A percentile compares a stretch with the other conserved stretches of the same genome.
phyloP scores from a whole-genome alignment of 2,329 filamentous ascomycete genomes.

The Septoria petroselini region DNA sequence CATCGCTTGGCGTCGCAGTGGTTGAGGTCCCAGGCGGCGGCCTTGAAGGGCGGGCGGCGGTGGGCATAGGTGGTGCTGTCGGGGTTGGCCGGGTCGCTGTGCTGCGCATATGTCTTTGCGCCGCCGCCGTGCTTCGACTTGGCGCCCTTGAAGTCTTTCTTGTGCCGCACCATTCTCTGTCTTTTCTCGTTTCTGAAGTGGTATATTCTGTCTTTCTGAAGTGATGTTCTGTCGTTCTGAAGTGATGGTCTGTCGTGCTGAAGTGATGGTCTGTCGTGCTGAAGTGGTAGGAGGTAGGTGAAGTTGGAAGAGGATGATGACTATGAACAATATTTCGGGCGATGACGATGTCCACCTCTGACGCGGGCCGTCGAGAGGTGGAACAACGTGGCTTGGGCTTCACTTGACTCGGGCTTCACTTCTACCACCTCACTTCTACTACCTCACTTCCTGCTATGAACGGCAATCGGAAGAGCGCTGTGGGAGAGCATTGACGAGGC shows the following conservation, averaged over 20 bases:
- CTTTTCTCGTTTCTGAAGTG: background rate
- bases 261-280: too few relatives aligned
- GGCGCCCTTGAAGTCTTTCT: constrained; percentile 77
- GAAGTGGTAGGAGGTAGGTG: too few relatives aligned
- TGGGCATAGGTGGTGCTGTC: constrained; percentile 9
- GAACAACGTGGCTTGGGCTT: too few relatives aligned
- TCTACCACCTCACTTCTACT: too few relatives aligned
- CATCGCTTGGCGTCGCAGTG: constrained; percentile 97
- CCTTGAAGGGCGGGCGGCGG: constrained; percentile 67
- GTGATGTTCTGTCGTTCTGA: background rate
- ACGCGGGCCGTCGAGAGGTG: too few relatives aligned
- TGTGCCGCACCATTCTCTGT: constrained; percentile 61
- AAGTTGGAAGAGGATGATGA: too few relatives aligned
- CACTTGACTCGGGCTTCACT: too few relatives aligned
- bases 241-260: too few relatives aligned
- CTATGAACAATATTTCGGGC: too few relatives aligned
- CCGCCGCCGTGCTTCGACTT: constrained; percentile 57
- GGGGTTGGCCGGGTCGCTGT: constrained; percentile 31
- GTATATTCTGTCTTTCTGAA: background rate
- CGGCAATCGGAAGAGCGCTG: too few relatives aligned
- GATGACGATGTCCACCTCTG: too few relatives aligned
- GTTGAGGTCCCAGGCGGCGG: constrained; percentile 95
- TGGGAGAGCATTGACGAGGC: background rate
- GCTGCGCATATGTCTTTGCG: constrained; percentile 33
- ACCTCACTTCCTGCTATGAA: too few relatives aligned